Conservation (phyloP, 2,329 filamentous ascomycete species). For the Beauveria brongniartii region DNA sequence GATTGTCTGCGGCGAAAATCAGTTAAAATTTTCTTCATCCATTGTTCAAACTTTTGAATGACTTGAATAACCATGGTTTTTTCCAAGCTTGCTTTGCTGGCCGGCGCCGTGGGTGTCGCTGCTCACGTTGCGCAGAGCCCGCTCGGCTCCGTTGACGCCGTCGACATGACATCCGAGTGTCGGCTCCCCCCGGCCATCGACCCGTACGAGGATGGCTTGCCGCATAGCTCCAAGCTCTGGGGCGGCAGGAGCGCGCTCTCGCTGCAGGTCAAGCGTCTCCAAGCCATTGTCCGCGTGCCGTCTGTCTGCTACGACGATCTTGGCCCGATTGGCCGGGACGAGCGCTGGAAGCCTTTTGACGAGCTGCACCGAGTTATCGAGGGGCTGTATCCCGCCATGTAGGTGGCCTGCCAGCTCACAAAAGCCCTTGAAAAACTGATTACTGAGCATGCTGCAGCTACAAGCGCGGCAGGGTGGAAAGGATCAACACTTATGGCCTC, state of each 20-base stretch:
- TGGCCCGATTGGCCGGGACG: conserved; percentile 43
- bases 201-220: conserved; percentile 25
- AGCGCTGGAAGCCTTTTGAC: conserved; percentile 46
- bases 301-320: conserved; percentile 50
- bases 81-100: conserved; percentile 11
- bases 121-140: conserved; percentile 1
- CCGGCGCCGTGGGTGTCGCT: neutral
- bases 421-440: neutral
- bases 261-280: conserved; percentile 40
- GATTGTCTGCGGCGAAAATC: too few relatives aligned
- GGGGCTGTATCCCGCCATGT: conserved; percentile 42
- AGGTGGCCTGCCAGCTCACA: conserved; percentile 17
- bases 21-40: too few relatives aligned
- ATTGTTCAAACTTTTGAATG: too few relatives aligned
- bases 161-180: conserved; percentile 20
- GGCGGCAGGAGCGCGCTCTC: conserved; percentile 24
- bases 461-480: conserved; percentile 37
- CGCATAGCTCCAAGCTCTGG: conserved; percentile 25
- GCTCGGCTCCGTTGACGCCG: neutral
- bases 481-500: conserved; percentile 54
- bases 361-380: conserved; percentile 40
- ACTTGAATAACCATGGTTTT: conserved; percentile 1
- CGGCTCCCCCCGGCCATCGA: conserved; percentile 26
- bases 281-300: conserved; percentile 46
- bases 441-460: conserved; percentile 24